Base-by-base conservation (phyloP, 345 rosid species). In the Euphorbia pulcherrima region DNA sequence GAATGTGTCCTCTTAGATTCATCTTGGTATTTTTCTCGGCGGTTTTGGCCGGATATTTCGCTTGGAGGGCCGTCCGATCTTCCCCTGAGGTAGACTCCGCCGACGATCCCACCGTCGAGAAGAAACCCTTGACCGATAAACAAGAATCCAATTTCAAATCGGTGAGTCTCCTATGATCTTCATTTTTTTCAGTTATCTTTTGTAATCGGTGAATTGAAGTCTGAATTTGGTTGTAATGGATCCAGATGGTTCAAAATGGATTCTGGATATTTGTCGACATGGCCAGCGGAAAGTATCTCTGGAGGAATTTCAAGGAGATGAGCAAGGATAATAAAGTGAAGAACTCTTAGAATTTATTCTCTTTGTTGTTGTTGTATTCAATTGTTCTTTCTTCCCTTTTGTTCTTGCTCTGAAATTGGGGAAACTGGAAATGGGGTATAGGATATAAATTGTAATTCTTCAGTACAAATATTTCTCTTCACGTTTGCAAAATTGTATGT, bases 21-120 rank as follows among this genome's bases (percentile, higher is more conserved):
- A 71, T 75, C 24, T 18, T 75, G 69, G 69, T 77, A 53, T 57
- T 77, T 64, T 71, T 70, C 65, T 61, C 68, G 0, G 71, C 64
- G 12, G 40, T 70, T 44, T 47, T 68, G 52, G 76, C 78, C 13
- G 78, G 70, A 16, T 66, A 71, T 28, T 18, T 48, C 52, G 97
- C 98, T 0, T 90, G 96, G 98, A 90, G 79, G 75, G 83, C 94
- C 56, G 87, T 86, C 12, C 77, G 84, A 17, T 87, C 90, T 26
- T 78, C 96, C 46, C 80, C 94, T 11, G 90, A 79, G 16, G 54
- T 62, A 23, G 86, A 74, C 26, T 64, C 8, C 40, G 14, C 76
- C 24, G 80, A 67, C 28, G 93, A 83, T 33, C 78, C 88, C 0
- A 17, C 65, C 8, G 57, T 59, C 21, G 88, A 84, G 23, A 69